phyloP scores from a whole-genome alignment of 192 early-diverging fungal species.

The Rhizophagus clarus region DNA sequence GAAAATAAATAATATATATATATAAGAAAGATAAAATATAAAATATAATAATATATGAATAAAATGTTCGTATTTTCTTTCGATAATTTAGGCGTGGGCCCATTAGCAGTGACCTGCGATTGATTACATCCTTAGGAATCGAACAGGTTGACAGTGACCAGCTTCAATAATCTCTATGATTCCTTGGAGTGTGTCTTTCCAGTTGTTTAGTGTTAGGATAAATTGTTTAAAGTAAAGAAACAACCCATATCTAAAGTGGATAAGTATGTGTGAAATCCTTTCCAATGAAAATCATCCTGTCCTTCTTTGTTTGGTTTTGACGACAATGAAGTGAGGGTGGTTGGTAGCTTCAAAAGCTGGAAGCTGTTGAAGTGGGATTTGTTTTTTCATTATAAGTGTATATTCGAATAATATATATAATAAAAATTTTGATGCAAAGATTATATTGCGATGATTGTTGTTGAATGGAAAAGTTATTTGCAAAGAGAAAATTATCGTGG shows the following conservation, averaged over 20 bases:
- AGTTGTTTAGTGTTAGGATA: neutral
- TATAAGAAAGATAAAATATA: no score
- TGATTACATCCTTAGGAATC: slow-evolving; percentile 20
- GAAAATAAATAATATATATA: slow-evolving; percentile 1
- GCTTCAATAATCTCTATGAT: slow-evolving; percentile 9
- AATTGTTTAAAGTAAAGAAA: slow-evolving; percentile 7
- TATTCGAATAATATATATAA: no score
- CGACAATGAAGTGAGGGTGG: neutral
- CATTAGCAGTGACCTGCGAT: slow-evolving; percentile 19
- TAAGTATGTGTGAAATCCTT: neutral
- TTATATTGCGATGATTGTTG: neutral
- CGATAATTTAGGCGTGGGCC: slow-evolving; percentile 1
- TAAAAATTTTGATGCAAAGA: neutral
- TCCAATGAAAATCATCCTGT: neutral
- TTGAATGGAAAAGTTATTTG: neutral
- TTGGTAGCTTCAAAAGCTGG: neutral
- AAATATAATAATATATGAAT: neutral
- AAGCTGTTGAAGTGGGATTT: neutral
- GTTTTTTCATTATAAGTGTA: neutral
- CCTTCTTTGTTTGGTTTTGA: neutral
- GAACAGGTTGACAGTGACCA: slow-evolving; percentile 11
- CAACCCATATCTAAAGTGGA: neutral
- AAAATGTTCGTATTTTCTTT: neutral
- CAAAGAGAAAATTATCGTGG: neutral
- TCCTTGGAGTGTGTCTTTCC: slow-evolving; percentile 8